phyloP scores from a whole-genome alignment of 2,329 filamentous ascomycete genomes.

The Colletotrichum endophyticum region DNA sequence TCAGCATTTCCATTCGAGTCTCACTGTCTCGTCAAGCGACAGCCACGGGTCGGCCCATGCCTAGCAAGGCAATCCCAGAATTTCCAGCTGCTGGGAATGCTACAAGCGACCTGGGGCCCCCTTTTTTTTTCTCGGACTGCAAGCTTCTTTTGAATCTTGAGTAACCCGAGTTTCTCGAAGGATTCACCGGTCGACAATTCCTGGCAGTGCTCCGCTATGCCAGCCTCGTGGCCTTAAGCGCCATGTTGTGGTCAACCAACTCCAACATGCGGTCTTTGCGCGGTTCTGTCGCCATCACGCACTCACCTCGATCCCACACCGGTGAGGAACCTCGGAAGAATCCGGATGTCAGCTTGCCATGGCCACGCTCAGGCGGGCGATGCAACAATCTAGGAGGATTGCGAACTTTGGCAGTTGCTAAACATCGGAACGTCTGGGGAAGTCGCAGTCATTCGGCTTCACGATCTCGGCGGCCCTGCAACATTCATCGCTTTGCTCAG shows the following conservation, averaged over 20 bases:
- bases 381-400: background rate
- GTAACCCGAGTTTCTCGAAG: background rate
- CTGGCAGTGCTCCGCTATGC: background rate
- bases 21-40: conserved; percentile 7
- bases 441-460: background rate
- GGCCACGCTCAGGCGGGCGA: background rate
- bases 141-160: background rate
- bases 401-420: background rate
- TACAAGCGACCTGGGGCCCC: background rate
- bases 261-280: background rate
- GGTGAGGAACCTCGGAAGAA: background rate
- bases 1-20: background rate
- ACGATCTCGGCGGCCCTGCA: background rate
- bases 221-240: background rate
- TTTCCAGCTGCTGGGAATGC: background rate
- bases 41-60: background rate
- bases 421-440: background rate
- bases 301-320: background rate
- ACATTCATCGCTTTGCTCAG: background rate
- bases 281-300: background rate
- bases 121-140: background rate
- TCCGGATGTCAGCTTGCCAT: background rate
- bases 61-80: background rate
- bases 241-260: background rate
- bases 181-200: background rate